phyloP scores from a whole-genome alignment of 169 alveolate genomes.

The Babesia bigemina region DNA sequence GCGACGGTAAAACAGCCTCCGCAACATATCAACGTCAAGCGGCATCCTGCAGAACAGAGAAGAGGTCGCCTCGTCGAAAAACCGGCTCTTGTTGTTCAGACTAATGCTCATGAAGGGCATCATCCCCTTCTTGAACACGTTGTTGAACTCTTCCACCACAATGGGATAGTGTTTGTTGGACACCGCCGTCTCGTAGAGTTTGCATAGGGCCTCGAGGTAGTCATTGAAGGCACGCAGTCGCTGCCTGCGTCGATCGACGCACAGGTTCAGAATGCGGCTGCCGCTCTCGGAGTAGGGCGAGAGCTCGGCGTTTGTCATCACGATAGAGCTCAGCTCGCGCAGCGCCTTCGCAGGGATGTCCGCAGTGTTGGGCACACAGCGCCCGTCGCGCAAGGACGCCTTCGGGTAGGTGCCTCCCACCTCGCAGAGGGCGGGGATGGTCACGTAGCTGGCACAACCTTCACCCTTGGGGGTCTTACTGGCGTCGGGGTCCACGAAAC shows the following conservation, averaged over 20 bases:
- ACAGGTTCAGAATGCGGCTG: slow-evolving; percentile 17
- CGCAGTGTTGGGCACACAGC: slow-evolving; percentile 32
- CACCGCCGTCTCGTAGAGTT: slow-evolving; percentile 3
- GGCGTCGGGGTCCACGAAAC: slow-evolving; percentile 16
- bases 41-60: slow-evolving; percentile 49
- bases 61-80: slow-evolving; percentile 48
- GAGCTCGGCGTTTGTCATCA: slow-evolving; percentile 25
- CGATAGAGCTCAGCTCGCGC: slow-evolving; percentile 11
- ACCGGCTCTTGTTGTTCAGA: not conserved
- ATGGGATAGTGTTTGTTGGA: not conserved
- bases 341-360: slow-evolving; percentile 18
- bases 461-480: not conserved
- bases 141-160: slow-evolving; percentile 27
- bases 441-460: slow-evolving; percentile 7
- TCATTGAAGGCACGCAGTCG: slow-evolving; percentile 24
- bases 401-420: slow-evolving; percentile 54
- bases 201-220: slow-evolving; percentile 37
- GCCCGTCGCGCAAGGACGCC: slow-evolving; percentile 55
- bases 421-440: slow-evolving; percentile 51
- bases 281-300: slow-evolving; percentile 3
- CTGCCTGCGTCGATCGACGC: slow-evolving; percentile 14
- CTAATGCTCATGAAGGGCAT: slow-evolving; percentile 18
- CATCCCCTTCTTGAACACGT: slow-evolving; percentile 42
- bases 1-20: slow-evolving; percentile 31
- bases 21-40: slow-evolving; percentile 32